Base-by-base conservation (phyloP, 73 alveolate genomes). In the Urostyla sp. region DNA sequence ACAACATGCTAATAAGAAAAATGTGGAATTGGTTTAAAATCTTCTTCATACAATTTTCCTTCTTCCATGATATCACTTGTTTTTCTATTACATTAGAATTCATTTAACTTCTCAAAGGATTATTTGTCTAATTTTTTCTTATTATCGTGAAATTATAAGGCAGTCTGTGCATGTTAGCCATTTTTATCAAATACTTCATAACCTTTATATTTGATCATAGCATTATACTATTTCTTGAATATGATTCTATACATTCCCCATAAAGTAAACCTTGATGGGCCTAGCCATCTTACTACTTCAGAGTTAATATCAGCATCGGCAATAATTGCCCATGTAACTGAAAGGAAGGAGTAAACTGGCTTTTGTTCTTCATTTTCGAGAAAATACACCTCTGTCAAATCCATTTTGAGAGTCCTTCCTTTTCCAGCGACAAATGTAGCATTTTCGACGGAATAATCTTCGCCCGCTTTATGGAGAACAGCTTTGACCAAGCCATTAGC, bases 281-380 rank as follows among this genome's bases (percentile, higher is more conserved):
- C 99, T 24, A 92, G 31, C 60, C 94, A 95, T 80, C 99, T 95
- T n/a, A 94, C 7, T n/a, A 54, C 38, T 59, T 95, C 99, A 48
- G 96, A 87, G 31, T 90, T 97, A 31, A 95, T 88, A 74, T 95
- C 99, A 24, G 93, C 83, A 66, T 95, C 98, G 20, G 98, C 96
- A 15, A 95, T 63, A 57, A 92, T 88, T 30, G 94, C 97, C 92
- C 94, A 95, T 55, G 89, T 76, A 26, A 90, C 56, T 49, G 92
- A 78, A 0, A 95, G 66, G 67, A 95, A 94, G 21, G 97, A 90
- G 74, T 90, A 92, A 0, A 95, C 80, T 40, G 75, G 80, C 36
- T 88, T 88, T 35, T 63, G 26, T 37, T 75, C 74, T 61, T 86
- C 92, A 31, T 72, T 60, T 44, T 85, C 93, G n/a, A n/a, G n/a